A percentile compares a stretch with the other conserved stretches of the same genome.
Conservation (phyloP, 2,329 filamentous ascomycete genomes). For the Xylariomycetidae sp. region DNA sequence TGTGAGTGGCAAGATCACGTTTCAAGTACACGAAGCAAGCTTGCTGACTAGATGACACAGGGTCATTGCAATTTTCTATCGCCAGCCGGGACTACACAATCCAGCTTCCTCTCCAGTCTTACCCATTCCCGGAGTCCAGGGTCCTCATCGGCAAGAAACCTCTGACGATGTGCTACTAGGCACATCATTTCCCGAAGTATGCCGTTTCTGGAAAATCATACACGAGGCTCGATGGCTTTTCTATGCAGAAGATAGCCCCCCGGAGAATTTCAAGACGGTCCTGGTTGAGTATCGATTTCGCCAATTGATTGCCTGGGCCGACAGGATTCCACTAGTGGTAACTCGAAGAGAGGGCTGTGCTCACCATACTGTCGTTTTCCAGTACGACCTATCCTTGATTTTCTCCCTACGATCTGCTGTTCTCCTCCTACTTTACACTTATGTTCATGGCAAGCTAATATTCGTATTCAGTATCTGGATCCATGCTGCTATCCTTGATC, state of each 20-base stretch:
- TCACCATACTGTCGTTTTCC: slow-evolving; percentile 30
- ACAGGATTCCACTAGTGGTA: no score
- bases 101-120: slow-evolving; percentile 17
- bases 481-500: slow-evolving; percentile 32
- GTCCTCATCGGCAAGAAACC: neutral
- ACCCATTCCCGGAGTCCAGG: slow-evolving; percentile 16
- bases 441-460: slow-evolving; percentile 5
- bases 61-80: slow-evolving; percentile 27
- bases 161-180: slow-evolving; percentile 7
- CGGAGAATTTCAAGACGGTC: slow-evolving; percentile 11
- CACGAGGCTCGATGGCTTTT: slow-evolving; percentile 24
- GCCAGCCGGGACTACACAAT: slow-evolving; percentile 25
- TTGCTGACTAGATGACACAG: slow-evolving; percentile 13
- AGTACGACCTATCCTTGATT: slow-evolving; percentile 27
- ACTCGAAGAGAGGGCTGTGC: no score
- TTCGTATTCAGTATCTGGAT: slow-evolving; percentile 32
- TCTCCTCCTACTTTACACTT: neutral
- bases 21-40: neutral
- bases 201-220: slow-evolving; percentile 34
- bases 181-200: slow-evolving; percentile 26
- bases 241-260: slow-evolving; percentile 18
- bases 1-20: slow-evolving; percentile 21
- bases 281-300: slow-evolving; percentile 34
- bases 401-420: neutral
- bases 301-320: slow-evolving; percentile 34